Percentiles rank a stretch among this genome's conserved stretches.
phyloP scores from a whole-genome alignment of 148 eudicot genomes.

The Nepenthes mirabilis region DNA sequence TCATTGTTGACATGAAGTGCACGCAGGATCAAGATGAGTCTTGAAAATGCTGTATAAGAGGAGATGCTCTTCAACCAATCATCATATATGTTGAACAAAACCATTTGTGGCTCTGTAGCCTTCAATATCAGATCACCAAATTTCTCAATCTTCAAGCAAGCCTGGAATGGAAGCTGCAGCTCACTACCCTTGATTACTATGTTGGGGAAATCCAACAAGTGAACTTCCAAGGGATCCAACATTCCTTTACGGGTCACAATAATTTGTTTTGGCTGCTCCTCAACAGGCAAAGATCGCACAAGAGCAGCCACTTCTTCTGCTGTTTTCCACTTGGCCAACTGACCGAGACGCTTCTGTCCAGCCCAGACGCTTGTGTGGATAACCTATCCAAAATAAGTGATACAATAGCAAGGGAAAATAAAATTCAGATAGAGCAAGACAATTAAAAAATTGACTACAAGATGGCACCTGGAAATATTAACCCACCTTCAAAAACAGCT shows the following conservation, averaged over 20 bases:
- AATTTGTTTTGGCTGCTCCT: conserved; percentile 94
- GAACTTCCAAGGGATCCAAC: conserved; percentile 98
- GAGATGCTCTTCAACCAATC: conserved; percentile 99
- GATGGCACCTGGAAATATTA: neutral
- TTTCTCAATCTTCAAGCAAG: conserved; percentile 97
- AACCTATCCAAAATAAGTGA: conserved; percentile 37
- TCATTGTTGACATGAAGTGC: conserved; percentile 99
- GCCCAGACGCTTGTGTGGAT: conserved; percentile 99
- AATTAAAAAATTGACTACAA: conserved; percentile 1
- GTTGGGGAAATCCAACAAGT: conserved; percentile 92
- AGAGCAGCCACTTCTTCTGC: conserved; percentile 99
- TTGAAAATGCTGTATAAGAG: conserved; percentile 91
- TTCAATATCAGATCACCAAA: conserved; percentile 96
- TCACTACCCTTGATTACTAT: conserved; percentile 99
- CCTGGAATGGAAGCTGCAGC: conserved; percentile 98
- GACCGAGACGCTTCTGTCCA: conserved; percentile 99
- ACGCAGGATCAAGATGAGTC: conserved; percentile 87
- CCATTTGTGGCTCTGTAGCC: conserved; percentile 99
- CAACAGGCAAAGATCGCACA: conserved; percentile 95
- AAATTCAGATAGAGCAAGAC: neutral
- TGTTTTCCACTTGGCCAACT: conserved; percentile 97
- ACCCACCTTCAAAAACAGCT: conserved; percentile 79
- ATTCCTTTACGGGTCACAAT: conserved; percentile 99
- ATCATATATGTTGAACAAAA: conserved; percentile 94
- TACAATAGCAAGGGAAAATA: neutral